phyloP scores from a whole-genome alignment of 1,284 basidiomycete species.

The Fistulina hepatica region DNA sequence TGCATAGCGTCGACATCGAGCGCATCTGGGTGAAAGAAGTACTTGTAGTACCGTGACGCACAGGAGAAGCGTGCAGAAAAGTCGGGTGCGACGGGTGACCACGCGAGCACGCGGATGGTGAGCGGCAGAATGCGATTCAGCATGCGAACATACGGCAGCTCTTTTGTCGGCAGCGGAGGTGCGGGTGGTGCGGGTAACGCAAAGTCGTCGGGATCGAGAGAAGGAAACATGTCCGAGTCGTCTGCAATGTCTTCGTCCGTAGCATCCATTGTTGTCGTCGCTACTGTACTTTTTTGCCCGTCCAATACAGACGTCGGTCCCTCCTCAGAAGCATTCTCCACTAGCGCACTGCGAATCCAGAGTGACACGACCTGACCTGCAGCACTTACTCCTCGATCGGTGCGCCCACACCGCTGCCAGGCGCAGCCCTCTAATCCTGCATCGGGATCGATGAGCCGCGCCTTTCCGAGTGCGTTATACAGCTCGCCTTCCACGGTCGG shows the following conservation, averaged over 20 bases:
- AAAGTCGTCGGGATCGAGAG: constrained; percentile 12
- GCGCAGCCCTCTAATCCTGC: constrained; percentile 77
- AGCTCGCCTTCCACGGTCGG: constrained; percentile 89
- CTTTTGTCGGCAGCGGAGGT: constrained; percentile 26
- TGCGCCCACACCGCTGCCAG: constrained; percentile 88
- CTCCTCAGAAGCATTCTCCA: constrained; percentile 11
- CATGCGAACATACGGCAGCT: constrained; percentile 70
- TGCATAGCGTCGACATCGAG: constrained; percentile 75
- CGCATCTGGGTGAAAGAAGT: constrained; percentile 69
- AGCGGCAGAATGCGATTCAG: constrained; percentile 88
- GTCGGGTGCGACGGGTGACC: constrained; percentile 75
- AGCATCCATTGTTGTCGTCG: neutral
- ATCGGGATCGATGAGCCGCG: constrained; percentile 63
- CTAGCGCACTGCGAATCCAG: constrained; percentile 67
- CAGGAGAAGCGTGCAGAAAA: constrained; percentile 92
- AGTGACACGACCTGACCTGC: constrained; percentile 91
- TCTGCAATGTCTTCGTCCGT: constrained; percentile 14
- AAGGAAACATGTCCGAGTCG: constrained; percentile 16
- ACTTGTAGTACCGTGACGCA: constrained; percentile 89
- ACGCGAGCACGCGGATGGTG: constrained; percentile 87
- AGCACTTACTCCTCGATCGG: constrained; percentile 91
- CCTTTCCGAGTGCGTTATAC: constrained; percentile 71
- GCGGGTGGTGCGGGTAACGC: constrained; percentile 22
- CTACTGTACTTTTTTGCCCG: constrained; percentile 2
- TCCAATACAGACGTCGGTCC: neutral